Percentiles rank a stretch among this genome's conserved stretches.
Evolutionary conservation across 352 stramenopile genomes (phyloP).

Genomic region (Phytophthora idaei): DNA sequence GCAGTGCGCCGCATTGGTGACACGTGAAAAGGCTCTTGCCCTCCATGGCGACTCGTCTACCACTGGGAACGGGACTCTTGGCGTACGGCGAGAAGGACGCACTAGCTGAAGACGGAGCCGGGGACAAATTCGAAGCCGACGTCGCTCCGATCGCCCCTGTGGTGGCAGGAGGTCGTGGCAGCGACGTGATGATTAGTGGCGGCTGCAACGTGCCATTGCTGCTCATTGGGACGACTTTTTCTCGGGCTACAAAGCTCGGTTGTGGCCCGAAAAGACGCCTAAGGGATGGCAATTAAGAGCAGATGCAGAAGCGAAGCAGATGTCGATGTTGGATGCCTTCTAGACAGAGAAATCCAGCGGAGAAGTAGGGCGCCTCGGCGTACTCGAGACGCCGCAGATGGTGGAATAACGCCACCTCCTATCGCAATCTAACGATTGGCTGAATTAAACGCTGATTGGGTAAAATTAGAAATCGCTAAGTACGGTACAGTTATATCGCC

Average conservation of each 20-base stretch:
- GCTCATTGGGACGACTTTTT: slow-evolving; percentile 28
- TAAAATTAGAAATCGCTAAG: slow-evolving; percentile 25
- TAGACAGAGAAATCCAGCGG: slow-evolving; percentile 2
- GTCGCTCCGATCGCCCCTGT: slow-evolving; percentile 4
- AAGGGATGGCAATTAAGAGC: slow-evolving; percentile 1
- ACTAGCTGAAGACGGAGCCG: slow-evolving; percentile 27
- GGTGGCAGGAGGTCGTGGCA: slow-evolving; percentile 31
- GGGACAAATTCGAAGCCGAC: slow-evolving; percentile 6
- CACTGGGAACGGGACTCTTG: slow-evolving; percentile 20
- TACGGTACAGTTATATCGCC: slow-evolving; percentile 16
- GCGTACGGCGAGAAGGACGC: slow-evolving; percentile 39
- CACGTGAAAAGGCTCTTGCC: slow-evolving; percentile 83
- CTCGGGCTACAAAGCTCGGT: slow-evolving; percentile 7
- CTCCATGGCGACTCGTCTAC: slow-evolving; percentile 59
- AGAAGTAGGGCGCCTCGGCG: slow-evolving; percentile 8
- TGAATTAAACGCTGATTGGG: slow-evolving; percentile 23
- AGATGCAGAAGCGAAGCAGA: not conserved
- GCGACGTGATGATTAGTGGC: slow-evolving; percentile 33
- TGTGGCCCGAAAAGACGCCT: not conserved
- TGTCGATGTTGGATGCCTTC: not conserved
- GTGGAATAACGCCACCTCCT: slow-evolving; percentile 27
- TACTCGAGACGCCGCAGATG: slow-evolving; percentile 9
- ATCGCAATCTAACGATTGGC: slow-evolving; percentile 33
- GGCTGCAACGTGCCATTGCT: slow-evolving; percentile 32
- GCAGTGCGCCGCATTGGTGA: slow-evolving; percentile 67